Evolutionary conservation across 2,329 filamentous ascomycete species (phyloP), one percentile per base, ranked within the genome.

Genomic region (Cordyceps cateniannulata): DNA sequence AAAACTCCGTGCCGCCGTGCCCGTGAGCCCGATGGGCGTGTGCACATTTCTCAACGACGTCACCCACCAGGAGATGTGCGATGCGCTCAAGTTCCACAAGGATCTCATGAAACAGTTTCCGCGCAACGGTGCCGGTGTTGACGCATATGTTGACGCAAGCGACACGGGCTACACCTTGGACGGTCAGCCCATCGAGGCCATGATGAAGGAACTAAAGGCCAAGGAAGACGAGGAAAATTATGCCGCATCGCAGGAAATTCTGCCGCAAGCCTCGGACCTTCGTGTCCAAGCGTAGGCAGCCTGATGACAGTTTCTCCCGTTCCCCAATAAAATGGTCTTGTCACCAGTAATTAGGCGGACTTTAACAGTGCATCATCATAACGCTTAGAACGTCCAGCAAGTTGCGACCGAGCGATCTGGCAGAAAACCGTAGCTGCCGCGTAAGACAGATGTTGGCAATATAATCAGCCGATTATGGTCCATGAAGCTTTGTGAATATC

Each of bases 31-130:
- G 0, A 77, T 90, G 32, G 88, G 87, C 1, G 77, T 76, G 14
- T 90, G 88, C 68, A 77, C 79, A 3, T 90, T 91, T 75, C 67
- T 90, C 59, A 90, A 90, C 67, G 85, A 90, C 47, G 82, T 89
- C 1, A 77, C 79, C 1, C 73, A 78, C 27, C 77, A 85, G 16
- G 86, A 90, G 65, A 82, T 90, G 77, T 80, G 81, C 62, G 72
- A 72, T 5, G 86, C 85, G 2, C 75, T 90, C 16, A 75, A 76
- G 51, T 76, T 77, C 69, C 87, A 90, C 75, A 90, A 90, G 76
- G 72, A 81, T 57, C 64, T 87, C 8, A 84, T 85, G 76, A 82
- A 83, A 69, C 73, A 76, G 22, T 89, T 84, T 66, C 84, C 87
- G 4, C 80, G 87, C 3, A 71, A 82, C 38, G 88, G 88, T 24